phyloP scores from a whole-genome alignment of 352 stramenopile species.

The Pythium rishiriense region DNA sequence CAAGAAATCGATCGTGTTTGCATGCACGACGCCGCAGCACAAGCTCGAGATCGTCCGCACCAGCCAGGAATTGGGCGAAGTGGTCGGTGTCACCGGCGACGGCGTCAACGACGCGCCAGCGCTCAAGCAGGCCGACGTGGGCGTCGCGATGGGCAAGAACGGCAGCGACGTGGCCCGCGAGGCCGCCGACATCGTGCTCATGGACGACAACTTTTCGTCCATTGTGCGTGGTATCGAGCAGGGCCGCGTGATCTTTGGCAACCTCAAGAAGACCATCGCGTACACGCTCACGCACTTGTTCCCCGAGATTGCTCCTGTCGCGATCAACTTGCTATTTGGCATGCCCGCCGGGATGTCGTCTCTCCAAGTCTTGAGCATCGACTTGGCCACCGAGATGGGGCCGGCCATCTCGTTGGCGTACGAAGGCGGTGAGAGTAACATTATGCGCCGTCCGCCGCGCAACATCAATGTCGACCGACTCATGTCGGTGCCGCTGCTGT shows the following conservation, averaged over 20 bases:
- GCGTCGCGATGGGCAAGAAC: constrained; percentile 96
- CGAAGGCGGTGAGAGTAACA: constrained; percentile 73
- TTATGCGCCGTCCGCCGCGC: constrained; percentile 71
- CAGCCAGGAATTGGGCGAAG: constrained; percentile 38
- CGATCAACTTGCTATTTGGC: constrained; percentile 77
- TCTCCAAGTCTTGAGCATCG: constrained; percentile 87
- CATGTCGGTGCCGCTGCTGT: constrained; percentile 76
- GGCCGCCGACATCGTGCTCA: constrained; percentile 93
- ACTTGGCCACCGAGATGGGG: constrained; percentile 88
- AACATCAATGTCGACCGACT: constrained; percentile 72
- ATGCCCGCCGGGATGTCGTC: constrained; percentile 82
- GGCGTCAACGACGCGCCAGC: constrained; percentile 67
- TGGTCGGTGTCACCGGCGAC: constrained; percentile 82
- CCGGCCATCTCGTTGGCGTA: constrained; percentile 90
- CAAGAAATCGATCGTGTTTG: constrained; percentile 89
- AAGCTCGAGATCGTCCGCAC: constrained; percentile 81
- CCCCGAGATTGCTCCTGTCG: constrained; percentile 68
- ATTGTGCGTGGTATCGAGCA: constrained; percentile 85
- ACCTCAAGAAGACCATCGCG: constrained; percentile 93
- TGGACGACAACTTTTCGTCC: constrained; percentile 96
- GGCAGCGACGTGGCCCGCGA: constrained; percentile 94
- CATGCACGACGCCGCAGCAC: constrained; percentile 90
- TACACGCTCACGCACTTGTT: constrained; percentile 92
- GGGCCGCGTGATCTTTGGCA: constrained; percentile 69
- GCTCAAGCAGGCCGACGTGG: constrained; percentile 90